These are phyloP conservation scores for Fusarium setosum DNA, from an alignment of 2,329 filamentous ascomycete genomes.

Conservation along the genomic window DNA sequence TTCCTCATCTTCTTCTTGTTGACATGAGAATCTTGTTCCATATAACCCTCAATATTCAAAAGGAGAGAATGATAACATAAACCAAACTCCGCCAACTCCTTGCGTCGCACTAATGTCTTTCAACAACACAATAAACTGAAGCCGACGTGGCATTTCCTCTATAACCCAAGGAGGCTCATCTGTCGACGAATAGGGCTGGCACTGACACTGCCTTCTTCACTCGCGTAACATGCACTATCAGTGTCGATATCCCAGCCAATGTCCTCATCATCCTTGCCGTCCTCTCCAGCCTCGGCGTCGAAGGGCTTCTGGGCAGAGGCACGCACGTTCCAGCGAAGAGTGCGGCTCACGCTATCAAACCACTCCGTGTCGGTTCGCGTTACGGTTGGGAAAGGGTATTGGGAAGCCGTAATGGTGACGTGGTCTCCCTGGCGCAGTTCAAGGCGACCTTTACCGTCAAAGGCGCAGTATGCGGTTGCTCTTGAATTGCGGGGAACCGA, in stretches of 20 bases:
- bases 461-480: conserved; percentile 95
- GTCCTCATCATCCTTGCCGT: conserved; percentile 64
- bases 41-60: neutral
- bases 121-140: conserved; percentile 5
- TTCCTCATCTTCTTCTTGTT: neutral
- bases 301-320: conserved; percentile 94
- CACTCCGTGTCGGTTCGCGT: conserved; percentile 91
- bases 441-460: conserved; percentile 95
- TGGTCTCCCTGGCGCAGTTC: conserved; percentile 94
- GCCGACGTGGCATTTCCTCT: neutral
- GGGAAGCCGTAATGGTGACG: conserved; percentile 94
- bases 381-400: conserved; percentile 97
- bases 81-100: conserved; percentile 37
- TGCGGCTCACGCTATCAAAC: conserved; percentile 95
- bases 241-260: conserved; percentile 95
- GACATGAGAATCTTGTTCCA: conserved; percentile 4
- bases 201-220: conserved; percentile 76
- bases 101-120: conserved; percentile 20
- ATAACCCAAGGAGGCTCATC: conserved; percentile 75
- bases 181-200: conserved; percentile 77
- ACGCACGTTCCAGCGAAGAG: conserved; percentile 93
- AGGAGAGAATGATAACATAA: conserved; percentile 11
- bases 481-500: conserved; percentile 86
- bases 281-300: conserved; percentile 59
- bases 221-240: conserved; percentile 77